These are phyloP conservation scores for Parietaria judaica DNA, from an alignment of 306 rosid species.

Conservation along the genomic window DNA sequence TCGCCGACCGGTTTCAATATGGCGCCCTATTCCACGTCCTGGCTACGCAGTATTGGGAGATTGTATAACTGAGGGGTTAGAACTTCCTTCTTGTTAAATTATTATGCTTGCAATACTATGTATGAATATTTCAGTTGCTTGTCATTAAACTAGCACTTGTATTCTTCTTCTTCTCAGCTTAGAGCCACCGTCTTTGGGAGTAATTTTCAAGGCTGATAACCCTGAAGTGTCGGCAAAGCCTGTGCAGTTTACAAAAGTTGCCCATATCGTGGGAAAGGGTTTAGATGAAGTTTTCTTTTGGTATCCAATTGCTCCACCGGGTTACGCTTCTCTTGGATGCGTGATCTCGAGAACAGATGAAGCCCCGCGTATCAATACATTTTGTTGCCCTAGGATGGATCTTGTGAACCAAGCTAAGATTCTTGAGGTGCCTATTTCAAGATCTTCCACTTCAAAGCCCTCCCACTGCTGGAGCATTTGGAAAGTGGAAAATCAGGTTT, in stretches of 20 bases:
- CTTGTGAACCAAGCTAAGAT: slow-evolving; percentile 84
- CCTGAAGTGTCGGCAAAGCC: slow-evolving; percentile 84
- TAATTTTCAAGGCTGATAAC: slow-evolving; percentile 71
- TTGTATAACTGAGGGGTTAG: slow-evolving; percentile 95
- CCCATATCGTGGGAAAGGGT: slow-evolving; percentile 72
- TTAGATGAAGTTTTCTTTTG: slow-evolving; percentile 86
- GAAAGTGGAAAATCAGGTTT: slow-evolving; percentile 92
- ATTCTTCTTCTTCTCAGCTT: slow-evolving; percentile 50
- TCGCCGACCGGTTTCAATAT: slow-evolving; percentile 76
- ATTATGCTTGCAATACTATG: slow-evolving; percentile 1
- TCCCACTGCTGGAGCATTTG: slow-evolving; percentile 97
- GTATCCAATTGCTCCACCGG: slow-evolving; percentile 97
- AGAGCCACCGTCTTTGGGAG: slow-evolving; percentile 92
- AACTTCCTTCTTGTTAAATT: slow-evolving; percentile 12
- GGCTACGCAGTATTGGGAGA: slow-evolving; percentile 88
- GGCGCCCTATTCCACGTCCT: slow-evolving; percentile 76
- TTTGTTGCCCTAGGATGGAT: slow-evolving; percentile 99
- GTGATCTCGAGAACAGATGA: slow-evolving; percentile 70
- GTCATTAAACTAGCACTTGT: slow-evolving; percentile 10
- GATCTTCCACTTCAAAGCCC: slow-evolving; percentile 66
- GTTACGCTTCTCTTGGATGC: slow-evolving; percentile 97
- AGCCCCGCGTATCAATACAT: slow-evolving; percentile 51
- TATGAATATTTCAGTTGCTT: slow-evolving; percentile 6
- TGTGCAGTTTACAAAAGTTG: slow-evolving; percentile 87
- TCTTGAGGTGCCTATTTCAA: slow-evolving; percentile 75